These are phyloP conservation scores for Aurantiochytrium sp. DNA, from an alignment of 108 stramenopile species.

Conservation along the genomic window DNA sequence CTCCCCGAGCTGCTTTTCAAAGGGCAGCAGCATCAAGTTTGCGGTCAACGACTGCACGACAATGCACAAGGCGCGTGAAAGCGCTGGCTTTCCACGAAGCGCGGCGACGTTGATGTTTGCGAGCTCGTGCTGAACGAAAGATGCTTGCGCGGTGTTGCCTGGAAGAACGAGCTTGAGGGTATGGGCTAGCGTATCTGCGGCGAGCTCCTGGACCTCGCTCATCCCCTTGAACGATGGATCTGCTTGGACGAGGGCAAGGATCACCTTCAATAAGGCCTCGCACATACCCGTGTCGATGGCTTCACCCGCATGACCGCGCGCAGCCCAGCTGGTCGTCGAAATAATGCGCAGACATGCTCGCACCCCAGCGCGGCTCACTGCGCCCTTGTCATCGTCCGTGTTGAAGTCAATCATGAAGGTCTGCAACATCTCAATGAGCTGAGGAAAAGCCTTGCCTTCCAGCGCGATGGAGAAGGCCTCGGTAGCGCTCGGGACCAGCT, in stretches of 20 bases:
- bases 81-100: neutral
- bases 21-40: neutral
- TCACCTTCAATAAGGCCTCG: neutral
- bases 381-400: no score
- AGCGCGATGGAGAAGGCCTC: no score
- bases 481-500: no score
- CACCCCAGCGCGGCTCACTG: no score
- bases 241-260: neutral
- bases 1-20: neutral
- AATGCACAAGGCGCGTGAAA: neutral
- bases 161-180: neutral
- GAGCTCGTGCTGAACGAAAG: neutral
- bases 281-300: no score
- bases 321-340: no score
- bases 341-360: no score
- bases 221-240: neutral
- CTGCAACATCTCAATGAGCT: no score
- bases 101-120: neutral
- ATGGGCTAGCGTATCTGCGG: neutral
- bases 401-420: no score
- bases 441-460: no score
- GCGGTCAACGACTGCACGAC: neutral
- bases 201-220: neutral
- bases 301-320: no score
- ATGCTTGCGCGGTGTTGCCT: neutral